Evolutionary conservation across 805 yeast genomes (phyloP).

Genomic region (Starmerella potacharoeniae): DNA sequence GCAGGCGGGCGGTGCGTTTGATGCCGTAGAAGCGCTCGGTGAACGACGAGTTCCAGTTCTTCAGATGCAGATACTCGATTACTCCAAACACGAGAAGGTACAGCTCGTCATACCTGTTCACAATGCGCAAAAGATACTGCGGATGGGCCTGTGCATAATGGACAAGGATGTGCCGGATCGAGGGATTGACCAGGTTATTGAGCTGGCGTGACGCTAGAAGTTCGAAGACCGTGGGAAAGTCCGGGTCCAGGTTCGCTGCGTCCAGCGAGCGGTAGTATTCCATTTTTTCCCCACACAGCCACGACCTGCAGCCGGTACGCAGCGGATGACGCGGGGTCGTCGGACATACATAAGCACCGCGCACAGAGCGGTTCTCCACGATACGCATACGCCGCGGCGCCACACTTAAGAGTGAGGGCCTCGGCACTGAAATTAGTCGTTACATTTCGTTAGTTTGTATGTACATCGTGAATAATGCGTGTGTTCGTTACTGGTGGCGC

Average conservation of each 20-base stretch:
- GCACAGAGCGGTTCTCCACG: not conserved
- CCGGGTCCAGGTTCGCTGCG: slow-evolving; percentile 61
- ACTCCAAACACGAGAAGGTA: slow-evolving; percentile 48
- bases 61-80: slow-evolving; percentile 61
- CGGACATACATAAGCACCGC: not conserved
- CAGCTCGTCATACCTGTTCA: slow-evolving; percentile 68
- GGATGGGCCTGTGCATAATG: slow-evolving; percentile 77
- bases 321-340: not conserved
- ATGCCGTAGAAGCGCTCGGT: slow-evolving; percentile 89
- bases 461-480: no score
- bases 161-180: slow-evolving; percentile 65
- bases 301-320: not conserved
- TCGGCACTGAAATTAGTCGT: no score
- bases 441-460: no score
- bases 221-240: slow-evolving; percentile 81
- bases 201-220: slow-evolving; percentile 71
- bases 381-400: not conserved
- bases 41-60: slow-evolving; percentile 70
- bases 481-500: not conserved
- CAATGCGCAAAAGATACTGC: slow-evolving; percentile 45
- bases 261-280: slow-evolving; percentile 71
- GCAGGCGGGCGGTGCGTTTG: slow-evolving; percentile 41
- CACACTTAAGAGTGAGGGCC: no score
- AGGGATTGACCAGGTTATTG: slow-evolving; percentile 66
- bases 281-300: slow-evolving; percentile 33